These are phyloP conservation scores for Alternaria alternata DNA, from an alignment of 2,329 filamentous ascomycete genomes.

Conservation along the genomic window DNA sequence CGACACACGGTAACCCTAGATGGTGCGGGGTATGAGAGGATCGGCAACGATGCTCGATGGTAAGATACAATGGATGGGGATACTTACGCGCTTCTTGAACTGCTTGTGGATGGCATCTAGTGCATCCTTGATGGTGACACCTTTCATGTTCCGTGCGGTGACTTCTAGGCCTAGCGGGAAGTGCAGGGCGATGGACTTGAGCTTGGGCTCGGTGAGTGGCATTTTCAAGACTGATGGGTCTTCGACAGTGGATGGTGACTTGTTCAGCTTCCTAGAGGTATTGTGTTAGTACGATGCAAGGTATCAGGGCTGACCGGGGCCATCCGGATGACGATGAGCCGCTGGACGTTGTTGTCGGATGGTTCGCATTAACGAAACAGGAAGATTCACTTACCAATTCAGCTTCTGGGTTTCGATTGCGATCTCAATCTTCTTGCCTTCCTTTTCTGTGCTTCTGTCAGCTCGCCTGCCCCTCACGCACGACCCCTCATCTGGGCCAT, in stretches of 20 bases:
- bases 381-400: slow-evolving; percentile 72
- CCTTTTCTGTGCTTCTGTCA: slow-evolving; percentile 68
- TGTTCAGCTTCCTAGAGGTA: slow-evolving; percentile 85
- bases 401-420: slow-evolving; percentile 85
- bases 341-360: background rate
- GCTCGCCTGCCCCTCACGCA: slow-evolving; percentile 39
- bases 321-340: slow-evolving; percentile 17
- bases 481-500: slow-evolving; percentile 25
- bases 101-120: slow-evolving; percentile 94
- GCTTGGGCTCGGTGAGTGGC: slow-evolving; percentile 77
- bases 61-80: background rate
- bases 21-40: background rate
- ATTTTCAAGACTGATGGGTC: slow-evolving; percentile 87
- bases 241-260: slow-evolving; percentile 77
- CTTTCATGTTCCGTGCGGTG: slow-evolving; percentile 88
- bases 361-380: background rate
- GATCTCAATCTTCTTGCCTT: slow-evolving; percentile 75
- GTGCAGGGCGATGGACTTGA: slow-evolving; percentile 94
- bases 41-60: background rate
- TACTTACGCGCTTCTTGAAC: slow-evolving; percentile 90
- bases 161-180: slow-evolving; percentile 90
- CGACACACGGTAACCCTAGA: background rate
- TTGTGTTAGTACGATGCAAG: slow-evolving; percentile 25
- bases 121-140: slow-evolving; percentile 96
- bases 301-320: slow-evolving; percentile 9